Conservation (phyloP, 78 protist species). For the Creolimax fragrantissima region DNA sequence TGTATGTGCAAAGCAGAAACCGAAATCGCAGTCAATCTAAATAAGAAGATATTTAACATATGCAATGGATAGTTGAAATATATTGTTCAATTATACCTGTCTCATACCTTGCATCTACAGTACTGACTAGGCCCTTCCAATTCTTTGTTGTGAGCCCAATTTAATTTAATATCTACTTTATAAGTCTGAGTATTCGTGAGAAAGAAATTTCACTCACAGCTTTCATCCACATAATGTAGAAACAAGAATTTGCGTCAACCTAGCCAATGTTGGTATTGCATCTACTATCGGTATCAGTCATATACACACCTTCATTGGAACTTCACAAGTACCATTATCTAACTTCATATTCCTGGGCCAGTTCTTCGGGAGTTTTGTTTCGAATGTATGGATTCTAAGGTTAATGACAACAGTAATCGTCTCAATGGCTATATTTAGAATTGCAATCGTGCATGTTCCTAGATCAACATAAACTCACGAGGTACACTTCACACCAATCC, state of each 20-base stretch:
- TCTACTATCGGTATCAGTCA: too few species aligned
- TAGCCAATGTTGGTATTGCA: too few species aligned
- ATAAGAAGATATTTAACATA: background rate
- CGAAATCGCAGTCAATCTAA: too few species aligned
- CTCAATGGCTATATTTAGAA: too few species aligned
- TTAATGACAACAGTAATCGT: too few species aligned
- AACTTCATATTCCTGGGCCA: background rate
- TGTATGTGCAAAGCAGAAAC: too few species aligned
- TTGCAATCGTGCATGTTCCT: too few species aligned
- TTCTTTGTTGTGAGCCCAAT: background rate
- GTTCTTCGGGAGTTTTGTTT: background rate
- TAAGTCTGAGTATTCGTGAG: background rate
- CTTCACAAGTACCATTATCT: background rate
- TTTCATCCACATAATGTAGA: too few species aligned
- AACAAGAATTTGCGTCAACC: too few species aligned
- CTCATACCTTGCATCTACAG: background rate
- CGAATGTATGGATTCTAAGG: background rate
- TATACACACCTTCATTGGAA: background rate
- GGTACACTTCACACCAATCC: too few species aligned
- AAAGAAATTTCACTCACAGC: too few species aligned
- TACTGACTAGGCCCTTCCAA: background rate
- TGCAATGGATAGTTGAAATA: background rate
- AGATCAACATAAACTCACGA: too few species aligned
- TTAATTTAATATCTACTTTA: background rate
- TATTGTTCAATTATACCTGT: background rate